Percentiles rank a stretch among this genome's conserved stretches.
Conservation (phyloP, 75 land plant genomes). For the Picea sitchensis region DNA sequence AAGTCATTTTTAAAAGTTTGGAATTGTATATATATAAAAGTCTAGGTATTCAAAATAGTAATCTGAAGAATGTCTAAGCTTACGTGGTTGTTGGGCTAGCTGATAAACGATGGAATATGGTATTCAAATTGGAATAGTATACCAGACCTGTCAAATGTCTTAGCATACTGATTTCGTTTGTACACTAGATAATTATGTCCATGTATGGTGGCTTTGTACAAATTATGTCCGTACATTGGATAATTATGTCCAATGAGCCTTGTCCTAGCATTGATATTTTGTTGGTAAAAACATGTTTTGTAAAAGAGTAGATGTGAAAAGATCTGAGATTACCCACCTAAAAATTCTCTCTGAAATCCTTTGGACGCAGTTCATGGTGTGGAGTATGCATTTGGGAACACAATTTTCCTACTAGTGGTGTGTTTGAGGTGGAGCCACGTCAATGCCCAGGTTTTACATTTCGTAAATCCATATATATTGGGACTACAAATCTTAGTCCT, state of each 20-base stretch:
- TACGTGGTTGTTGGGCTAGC: background rate
- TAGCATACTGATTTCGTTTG: background rate
- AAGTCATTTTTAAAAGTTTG: background rate
- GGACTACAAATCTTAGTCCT: slow-evolving; percentile 37
- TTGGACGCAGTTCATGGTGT: too few species aligned
- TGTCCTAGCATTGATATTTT: too few species aligned
- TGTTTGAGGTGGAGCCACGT: slow-evolving; percentile 75
- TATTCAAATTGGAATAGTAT: background rate
- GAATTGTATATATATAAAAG: background rate
- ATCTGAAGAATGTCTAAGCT: background rate
- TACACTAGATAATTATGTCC: background rate
- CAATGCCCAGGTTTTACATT: slow-evolving; percentile 59
- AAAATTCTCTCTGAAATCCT: too few species aligned
- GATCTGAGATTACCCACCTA: too few species aligned
- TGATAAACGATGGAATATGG: background rate
- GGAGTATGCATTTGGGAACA: slow-evolving; percentile 65
- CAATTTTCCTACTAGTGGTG: slow-evolving; percentile 62
- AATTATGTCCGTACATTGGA: too few species aligned
- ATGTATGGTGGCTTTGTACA: background rate
- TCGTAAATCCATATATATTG: slow-evolving; percentile 43
- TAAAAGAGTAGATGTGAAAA: background rate
- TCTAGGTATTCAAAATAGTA: background rate
- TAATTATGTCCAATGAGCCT: too few species aligned
- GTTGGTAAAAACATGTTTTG: background rate
- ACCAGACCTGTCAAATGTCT: background rate